Evolutionary conservation across 2,329 filamentous ascomycete species (phyloP).

Genomic region (Aspergillus sp.): DNA sequence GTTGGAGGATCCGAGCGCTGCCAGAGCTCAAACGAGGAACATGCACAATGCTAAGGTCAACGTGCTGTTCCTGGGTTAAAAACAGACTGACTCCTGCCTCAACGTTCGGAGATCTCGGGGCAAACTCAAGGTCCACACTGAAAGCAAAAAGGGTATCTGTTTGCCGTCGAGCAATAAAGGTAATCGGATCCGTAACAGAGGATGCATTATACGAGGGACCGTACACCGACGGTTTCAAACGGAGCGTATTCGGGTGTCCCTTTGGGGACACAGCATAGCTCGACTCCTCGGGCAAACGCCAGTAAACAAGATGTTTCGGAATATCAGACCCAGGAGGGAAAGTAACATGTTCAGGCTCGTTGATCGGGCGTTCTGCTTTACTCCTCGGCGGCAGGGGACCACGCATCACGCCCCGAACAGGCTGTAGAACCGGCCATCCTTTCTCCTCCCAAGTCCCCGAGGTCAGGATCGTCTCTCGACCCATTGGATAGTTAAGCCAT

Average conservation of each 20-base stretch:
- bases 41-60: conserved; percentile 18
- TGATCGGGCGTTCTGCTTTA: conserved; percentile 28
- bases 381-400: conserved; percentile 25
- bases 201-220: conserved; percentile 55
- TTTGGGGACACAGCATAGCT: conserved; percentile 50
- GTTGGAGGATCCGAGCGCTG: neutral
- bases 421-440: conserved; percentile 46
- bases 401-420: conserved; percentile 15
- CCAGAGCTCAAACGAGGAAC: neutral
- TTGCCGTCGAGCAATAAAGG: conserved; percentile 16
- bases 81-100: conserved; percentile 21
- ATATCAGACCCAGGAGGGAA: conserved; percentile 48
- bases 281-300: conserved; percentile 50
- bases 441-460: conserved; percentile 50
- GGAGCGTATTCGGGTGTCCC: conserved; percentile 46
- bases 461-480: conserved; percentile 53
- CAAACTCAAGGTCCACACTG: conserved; percentile 12
- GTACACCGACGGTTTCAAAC: conserved; percentile 49
- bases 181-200: conserved; percentile 8
- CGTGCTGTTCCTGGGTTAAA: conserved; percentile 20
- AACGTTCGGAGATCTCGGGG: neutral
- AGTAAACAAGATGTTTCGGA: conserved; percentile 58
- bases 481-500: conserved; percentile 52
- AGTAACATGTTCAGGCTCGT: conserved; percentile 46
- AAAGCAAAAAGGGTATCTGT: conserved; percentile 21